Evolutionary conservation across 768 basidiomycete genomes (phyloP).

Genomic region (Auriscalpium vulgare): DNA sequence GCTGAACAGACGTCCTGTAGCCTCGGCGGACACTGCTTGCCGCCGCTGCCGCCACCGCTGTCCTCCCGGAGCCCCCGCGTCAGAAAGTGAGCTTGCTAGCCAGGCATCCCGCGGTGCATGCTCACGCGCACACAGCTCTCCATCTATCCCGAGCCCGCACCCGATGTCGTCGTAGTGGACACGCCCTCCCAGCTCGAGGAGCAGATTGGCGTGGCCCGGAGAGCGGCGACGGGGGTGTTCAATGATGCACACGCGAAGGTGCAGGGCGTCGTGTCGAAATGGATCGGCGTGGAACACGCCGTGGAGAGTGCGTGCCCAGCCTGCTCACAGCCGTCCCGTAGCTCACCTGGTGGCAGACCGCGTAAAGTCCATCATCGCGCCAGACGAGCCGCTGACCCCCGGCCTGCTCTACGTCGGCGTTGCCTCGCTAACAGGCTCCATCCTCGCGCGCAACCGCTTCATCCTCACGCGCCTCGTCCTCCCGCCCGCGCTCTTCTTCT

Average conservation of each 20-base stretch:
- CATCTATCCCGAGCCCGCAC: conserved; percentile 64
- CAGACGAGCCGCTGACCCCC: conserved; percentile 78
- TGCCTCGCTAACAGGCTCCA: conserved; percentile 80
- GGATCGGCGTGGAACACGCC: conserved; percentile 80
- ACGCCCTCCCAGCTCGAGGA: conserved; percentile 66
- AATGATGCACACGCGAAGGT: conserved; percentile 54
- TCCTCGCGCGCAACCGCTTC: conserved; percentile 72
- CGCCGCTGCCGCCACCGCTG: conserved; percentile 9
- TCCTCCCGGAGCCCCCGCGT: conserved; percentile 10
- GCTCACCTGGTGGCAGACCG: conserved; percentile 41
- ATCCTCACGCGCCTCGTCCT: conserved; percentile 63
- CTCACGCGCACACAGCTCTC: conserved; percentile 50
- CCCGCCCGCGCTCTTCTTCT: conserved; percentile 65
- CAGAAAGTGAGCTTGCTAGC: conserved; percentile 15
- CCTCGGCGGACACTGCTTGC: conserved; percentile 10
- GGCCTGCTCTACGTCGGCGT: conserved; percentile 89
- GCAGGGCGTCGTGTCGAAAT: conserved; percentile 65
- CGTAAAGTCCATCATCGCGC: conserved; percentile 73
- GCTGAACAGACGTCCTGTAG: not conserved
- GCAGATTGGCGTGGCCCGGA: conserved; percentile 65
- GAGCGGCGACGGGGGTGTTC: conserved; percentile 48
- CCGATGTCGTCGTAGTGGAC: conserved; percentile 66
- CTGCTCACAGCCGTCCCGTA: too few relatives aligned
- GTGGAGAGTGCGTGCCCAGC: conserved; percentile 63
- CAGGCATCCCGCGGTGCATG: not conserved